These are phyloP conservation scores for Bryopsis sp. DNA, from an alignment of 139 green algal genomes.

Conservation along the genomic window DNA sequence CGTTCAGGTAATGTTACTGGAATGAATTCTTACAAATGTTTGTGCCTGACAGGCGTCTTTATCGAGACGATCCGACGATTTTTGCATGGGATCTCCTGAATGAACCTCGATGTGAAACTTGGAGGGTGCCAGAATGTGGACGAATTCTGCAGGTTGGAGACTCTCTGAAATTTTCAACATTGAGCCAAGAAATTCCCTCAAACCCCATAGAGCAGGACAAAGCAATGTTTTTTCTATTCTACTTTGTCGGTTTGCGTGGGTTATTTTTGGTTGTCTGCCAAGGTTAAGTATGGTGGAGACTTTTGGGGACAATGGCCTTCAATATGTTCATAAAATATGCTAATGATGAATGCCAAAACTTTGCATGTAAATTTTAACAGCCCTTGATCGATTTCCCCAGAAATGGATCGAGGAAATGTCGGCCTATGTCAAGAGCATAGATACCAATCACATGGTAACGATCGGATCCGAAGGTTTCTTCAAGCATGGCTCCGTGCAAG, in stretches of 20 bases:
- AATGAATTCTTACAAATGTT: neutral
- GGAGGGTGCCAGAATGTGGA: slow-evolving; percentile 13
- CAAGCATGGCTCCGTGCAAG: neutral
- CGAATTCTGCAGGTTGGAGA: neutral
- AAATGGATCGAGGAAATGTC: slow-evolving; percentile 38
- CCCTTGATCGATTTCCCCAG: neutral
- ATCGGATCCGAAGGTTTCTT: slow-evolving; percentile 61
- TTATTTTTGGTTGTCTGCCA: neutral
- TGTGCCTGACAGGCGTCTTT: slow-evolving; percentile 15
- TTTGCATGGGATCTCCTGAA: slow-evolving; percentile 19
- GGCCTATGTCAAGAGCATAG: slow-evolving; percentile 30
- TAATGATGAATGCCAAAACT: neutral
- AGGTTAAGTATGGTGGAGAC: neutral
- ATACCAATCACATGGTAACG: slow-evolving; percentile 56
- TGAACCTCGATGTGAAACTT: slow-evolving; percentile 27
- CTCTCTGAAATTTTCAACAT: no score
- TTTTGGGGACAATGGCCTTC: neutral
- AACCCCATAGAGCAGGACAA: neutral
- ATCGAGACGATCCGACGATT: slow-evolving; percentile 19
- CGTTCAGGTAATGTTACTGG: no score
- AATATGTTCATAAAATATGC: no score
- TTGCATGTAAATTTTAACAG: neutral
- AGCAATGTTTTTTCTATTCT: neutral
- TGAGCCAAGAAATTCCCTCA: neutral
- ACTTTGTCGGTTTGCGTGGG: neutral